phyloP scores from a whole-genome alignment of 2,329 filamentous ascomycete genomes.

The Elsinoe batatas region DNA sequence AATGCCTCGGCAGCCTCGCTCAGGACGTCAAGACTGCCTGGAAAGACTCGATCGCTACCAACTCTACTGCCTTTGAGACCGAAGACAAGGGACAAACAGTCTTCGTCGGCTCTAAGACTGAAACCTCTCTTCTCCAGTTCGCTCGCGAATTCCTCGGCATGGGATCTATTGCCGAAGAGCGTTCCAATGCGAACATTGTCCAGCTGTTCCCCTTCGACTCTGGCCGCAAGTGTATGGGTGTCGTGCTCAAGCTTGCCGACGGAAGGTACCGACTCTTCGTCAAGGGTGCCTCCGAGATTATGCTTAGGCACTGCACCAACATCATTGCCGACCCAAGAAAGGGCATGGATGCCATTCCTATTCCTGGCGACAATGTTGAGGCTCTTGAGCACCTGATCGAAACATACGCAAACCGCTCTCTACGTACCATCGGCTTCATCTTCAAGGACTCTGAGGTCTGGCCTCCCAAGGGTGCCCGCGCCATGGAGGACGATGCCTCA shows the following conservation, averaged over 20 bases:
- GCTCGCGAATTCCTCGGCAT: conserved; percentile 57
- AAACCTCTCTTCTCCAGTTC: conserved; percentile 64
- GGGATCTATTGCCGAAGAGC: conserved; percentile 50
- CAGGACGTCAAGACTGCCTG: conserved; percentile 46
- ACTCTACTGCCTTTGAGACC: conserved; percentile 60
- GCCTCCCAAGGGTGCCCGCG: conserved; percentile 59
- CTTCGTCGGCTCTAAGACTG: conserved; percentile 69
- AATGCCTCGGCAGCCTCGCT: conserved; percentile 45
- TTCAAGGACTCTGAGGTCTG: conserved; percentile 67
- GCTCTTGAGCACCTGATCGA: conserved; percentile 59
- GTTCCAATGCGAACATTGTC: conserved; percentile 50
- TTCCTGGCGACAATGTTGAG: conserved; percentile 49
- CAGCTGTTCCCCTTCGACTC: conserved; percentile 55
- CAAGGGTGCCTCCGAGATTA: conserved; percentile 44
- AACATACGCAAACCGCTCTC: conserved; percentile 66
- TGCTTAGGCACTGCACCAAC: conserved; percentile 37
- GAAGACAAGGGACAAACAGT: conserved; percentile 48
- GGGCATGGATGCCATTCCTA: conserved; percentile 41
- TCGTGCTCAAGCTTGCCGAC: conserved; percentile 47
- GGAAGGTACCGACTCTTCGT: conserved; percentile 48
- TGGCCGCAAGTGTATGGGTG: conserved; percentile 58
- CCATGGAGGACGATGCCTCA: conserved; percentile 49
- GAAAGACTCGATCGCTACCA: conserved; percentile 55
- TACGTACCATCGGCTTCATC: conserved; percentile 74
- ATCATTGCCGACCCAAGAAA: conserved; percentile 53